Conservation (phyloP, 2,329 filamentous ascomycete species). For the Stemphylium vesicarium region DNA sequence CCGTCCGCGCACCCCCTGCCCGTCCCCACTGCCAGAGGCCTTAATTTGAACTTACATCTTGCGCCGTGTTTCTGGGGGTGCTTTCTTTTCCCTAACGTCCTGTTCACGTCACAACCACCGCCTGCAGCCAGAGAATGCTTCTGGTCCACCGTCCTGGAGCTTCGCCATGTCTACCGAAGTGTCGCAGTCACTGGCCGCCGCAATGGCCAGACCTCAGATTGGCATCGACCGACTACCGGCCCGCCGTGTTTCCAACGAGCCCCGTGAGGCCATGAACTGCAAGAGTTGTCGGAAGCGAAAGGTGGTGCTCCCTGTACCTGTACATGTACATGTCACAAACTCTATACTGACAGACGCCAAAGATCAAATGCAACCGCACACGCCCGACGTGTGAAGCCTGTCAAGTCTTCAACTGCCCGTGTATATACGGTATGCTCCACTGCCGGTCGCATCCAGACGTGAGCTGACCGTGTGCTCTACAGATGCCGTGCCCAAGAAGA, state of each 20-base stretch:
- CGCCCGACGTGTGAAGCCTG: slow-evolving; percentile 87
- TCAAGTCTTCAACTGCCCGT: slow-evolving; percentile 85
- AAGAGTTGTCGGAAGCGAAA: slow-evolving; percentile 93
- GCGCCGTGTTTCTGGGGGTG: slow-evolving; percentile 35
- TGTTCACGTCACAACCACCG: slow-evolving; percentile 20
- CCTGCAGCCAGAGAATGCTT: slow-evolving; percentile 42
- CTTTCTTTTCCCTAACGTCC: slow-evolving; percentile 33
- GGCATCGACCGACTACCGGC: slow-evolving; percentile 80
- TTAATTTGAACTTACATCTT: slow-evolving; percentile 50
- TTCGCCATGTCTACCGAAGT: slow-evolving; percentile 42
- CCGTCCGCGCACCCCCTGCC: slow-evolving; percentile 36
- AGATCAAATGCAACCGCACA: slow-evolving; percentile 93
- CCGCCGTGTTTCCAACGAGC: slow-evolving; percentile 74
- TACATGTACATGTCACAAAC: not conserved
- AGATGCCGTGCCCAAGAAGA: slow-evolving; percentile 90
- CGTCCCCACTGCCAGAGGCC: slow-evolving; percentile 42
- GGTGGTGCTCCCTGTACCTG: slow-evolving; percentile 56
- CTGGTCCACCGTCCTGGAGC: slow-evolving; percentile 29
- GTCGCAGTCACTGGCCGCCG: slow-evolving; percentile 37
- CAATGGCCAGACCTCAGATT: slow-evolving; percentile 77
- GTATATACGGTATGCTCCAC: slow-evolving; percentile 74
- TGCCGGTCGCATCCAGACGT: slow-evolving; percentile 6
- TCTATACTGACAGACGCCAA: slow-evolving; percentile 23
- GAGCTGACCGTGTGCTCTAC: slow-evolving; percentile 21
- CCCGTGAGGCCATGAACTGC: slow-evolving; percentile 92